phyloP scores from a whole-genome alignment of 768 basidiomycete species.

The Pisolithus albus region DNA sequence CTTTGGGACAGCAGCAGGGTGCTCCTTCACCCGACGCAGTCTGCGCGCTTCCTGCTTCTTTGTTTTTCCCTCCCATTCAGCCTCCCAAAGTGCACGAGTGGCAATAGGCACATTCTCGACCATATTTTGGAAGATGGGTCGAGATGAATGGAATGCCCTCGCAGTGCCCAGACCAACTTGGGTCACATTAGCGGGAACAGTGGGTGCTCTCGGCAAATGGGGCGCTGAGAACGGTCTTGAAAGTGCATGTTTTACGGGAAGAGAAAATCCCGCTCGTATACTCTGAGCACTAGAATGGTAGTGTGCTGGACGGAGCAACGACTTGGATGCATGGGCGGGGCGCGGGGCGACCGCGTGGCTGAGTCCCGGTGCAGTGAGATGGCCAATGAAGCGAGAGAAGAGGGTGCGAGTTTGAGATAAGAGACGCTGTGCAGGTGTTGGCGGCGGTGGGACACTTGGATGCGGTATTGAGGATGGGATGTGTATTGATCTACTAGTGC shows the following conservation, averaged over 20 bases:
- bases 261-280: conserved; percentile 53
- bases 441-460: conserved; percentile 23
- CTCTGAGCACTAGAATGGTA: conserved; percentile 18
- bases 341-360: conserved; percentile 25
- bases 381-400: conserved; percentile 47
- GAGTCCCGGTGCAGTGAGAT: conserved; percentile 51
- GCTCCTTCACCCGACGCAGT: conserved; percentile 18
- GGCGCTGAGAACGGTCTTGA: conserved; percentile 38
- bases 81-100: conserved; percentile 66
- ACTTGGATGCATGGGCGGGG: conserved; percentile 1
- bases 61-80: conserved; percentile 57
- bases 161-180: conserved; percentile 75
- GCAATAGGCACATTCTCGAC: conserved; percentile 76
- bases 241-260: conserved; percentile 48
- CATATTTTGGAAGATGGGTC: conserved; percentile 74
- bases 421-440: conserved; percentile 37
- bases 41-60: conserved; percentile 35
- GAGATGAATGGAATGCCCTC: conserved; percentile 65
- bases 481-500: conserved; percentile 36
- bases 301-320: conserved; percentile 11
- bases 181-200: conserved; percentile 42
- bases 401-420: conserved; percentile 50
- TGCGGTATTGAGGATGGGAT: conserved; percentile 35
- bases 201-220: conserved; percentile 52
- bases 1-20: conserved; percentile 11